Conservation (phyloP, 208 protist species). For the Acanthamoeba triangularis region DNA sequence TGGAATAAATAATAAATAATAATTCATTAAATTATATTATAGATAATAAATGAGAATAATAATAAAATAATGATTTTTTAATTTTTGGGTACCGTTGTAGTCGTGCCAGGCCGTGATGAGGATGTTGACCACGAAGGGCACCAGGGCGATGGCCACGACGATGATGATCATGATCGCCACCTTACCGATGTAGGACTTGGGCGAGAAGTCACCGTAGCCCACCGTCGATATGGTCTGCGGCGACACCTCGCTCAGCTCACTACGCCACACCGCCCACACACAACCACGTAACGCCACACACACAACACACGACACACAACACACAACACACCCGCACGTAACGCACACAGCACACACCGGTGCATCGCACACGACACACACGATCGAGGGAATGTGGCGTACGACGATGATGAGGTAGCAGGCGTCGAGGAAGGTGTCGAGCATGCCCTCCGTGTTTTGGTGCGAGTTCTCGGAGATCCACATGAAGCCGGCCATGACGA, state of each 20-base stretch:
- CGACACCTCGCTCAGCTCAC: background rate
- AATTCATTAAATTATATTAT: too few relatives aligned
- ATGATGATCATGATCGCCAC: constrained; percentile 66
- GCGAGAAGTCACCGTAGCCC: constrained; percentile 56
- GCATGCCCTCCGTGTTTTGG: background rate
- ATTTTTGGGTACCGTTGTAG: background rate
- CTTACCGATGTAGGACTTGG: constrained; percentile 62
- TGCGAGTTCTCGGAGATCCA: constrained; percentile 40
- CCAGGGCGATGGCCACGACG: background rate
- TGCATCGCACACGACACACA: background rate
- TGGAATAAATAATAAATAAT: background rate
- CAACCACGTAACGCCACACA: background rate
- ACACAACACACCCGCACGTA: background rate
- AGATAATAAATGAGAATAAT: background rate
- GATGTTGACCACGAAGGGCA: constrained; percentile 35
- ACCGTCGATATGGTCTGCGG: constrained; percentile 58
- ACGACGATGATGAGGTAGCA: constrained; percentile 49
- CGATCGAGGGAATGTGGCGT: background rate
- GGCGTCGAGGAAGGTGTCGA: constrained; percentile 45
- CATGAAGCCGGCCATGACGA: constrained; percentile 61
- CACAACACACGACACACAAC: background rate
- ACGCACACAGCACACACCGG: background rate
- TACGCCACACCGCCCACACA: too few relatives aligned
- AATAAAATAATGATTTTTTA: background rate
- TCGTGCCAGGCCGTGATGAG: background rate